Evolutionary conservation across 352 stramenopile species (phyloP), one percentile per base, ranked within the genome.

Genomic region (Albugo laibachii): DNA sequence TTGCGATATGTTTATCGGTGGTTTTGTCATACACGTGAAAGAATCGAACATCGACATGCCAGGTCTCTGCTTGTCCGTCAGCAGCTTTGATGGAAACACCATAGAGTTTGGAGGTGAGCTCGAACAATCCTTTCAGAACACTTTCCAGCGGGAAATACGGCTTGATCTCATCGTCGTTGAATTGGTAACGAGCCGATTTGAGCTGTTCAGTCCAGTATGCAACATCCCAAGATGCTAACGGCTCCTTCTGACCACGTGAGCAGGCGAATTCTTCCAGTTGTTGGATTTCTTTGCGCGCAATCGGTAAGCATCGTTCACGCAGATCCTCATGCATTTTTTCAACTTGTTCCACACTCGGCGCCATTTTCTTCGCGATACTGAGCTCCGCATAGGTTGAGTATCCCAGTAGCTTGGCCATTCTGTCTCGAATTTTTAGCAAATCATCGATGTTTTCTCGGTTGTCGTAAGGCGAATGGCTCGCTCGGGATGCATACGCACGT

Each of bases 91-190:
- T 96, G 27, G 69, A 80, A 47, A 99, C 83, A 24, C 81, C 83
- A 63, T 98, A 99, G 41, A 98, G 75, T 19, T 82, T 63, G 38
- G 91, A 75, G 6, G 93, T 87, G 15, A 98, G 63, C n/a, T 63
- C 61, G 60, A 99, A 99, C 49, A 99, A 77, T 11, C 95, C 94
- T n/a, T 95, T 72, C 0, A 98, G 71, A 13, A 79, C 66, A 42
- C 82, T 78, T 43, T 94, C 81, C 2, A 98, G 69, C 10, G 92
- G 78, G 65, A 98, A 99, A 63, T 97, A 99, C 1, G 94, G 89
- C 50, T 95, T 89, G 38, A 98, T 87, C 49, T 97, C 86, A 65
- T 99, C 95, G 53, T 98, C 89, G 15, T 73, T 96, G 59, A 98
- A 91, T 41, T 87, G 57, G 56, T 96, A 98, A 31, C 84, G 89